These are phyloP conservation scores for Plasmodium vivax DNA, from an alignment of 169 alveolate genomes.

Conservation along the genomic window DNA sequence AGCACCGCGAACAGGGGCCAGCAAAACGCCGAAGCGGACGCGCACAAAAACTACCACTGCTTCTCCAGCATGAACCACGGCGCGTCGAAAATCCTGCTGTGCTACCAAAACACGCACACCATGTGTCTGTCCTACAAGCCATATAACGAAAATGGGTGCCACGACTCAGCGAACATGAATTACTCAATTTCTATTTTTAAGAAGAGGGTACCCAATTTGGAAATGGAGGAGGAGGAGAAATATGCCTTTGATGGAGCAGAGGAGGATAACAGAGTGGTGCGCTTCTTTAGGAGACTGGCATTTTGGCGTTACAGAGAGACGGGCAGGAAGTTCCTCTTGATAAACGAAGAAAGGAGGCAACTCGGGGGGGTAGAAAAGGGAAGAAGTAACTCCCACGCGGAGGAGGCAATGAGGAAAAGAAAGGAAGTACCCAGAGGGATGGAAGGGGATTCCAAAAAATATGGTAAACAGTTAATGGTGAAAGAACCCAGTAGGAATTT, in stretches of 20 bases:
- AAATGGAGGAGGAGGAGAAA: background rate
- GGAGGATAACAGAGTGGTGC: background rate
- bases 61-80: background rate
- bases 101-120: conserved; percentile 44
- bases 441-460: background rate
- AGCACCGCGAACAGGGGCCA: background rate
- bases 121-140: conserved; percentile 50
- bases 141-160: background rate
- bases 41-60: background rate
- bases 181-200: conserved; percentile 23
- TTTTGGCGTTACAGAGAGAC: background rate
- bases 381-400: background rate
- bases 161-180: conserved; percentile 11
- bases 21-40: background rate
- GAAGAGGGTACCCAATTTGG: conserved; percentile 29
- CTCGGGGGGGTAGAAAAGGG: background rate
- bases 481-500: background rate
- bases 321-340: background rate
- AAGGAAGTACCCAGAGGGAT: background rate
- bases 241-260: background rate
- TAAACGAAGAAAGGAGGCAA: background rate
- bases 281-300: background rate
- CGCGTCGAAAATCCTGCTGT: conserved; percentile 18
- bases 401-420: background rate
- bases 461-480: background rate